Evolutionary conservation across 2,329 filamentous ascomycete genomes (phyloP).

Genomic region (Amphichorda felina): DNA sequence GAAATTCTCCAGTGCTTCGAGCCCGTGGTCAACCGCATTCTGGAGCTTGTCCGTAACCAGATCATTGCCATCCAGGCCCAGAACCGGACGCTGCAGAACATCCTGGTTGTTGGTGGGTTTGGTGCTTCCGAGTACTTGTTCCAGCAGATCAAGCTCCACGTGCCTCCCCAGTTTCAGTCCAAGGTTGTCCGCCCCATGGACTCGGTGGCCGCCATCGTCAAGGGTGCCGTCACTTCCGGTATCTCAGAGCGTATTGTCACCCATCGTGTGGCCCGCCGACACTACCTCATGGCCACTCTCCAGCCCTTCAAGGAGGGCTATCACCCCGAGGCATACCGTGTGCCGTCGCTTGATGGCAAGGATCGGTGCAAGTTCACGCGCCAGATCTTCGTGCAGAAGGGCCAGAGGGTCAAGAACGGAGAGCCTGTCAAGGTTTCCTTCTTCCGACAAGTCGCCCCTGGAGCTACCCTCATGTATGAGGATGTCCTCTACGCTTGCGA

Average conservation of each 20-base stretch:
- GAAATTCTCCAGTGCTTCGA: constrained; percentile 99
- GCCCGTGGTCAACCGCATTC: constrained; percentile 91
- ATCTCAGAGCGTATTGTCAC: constrained; percentile 96
- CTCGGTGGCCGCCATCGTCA: constrained; percentile 95
- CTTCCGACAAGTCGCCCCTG: constrained; percentile 94
- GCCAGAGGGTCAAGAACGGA: constrained; percentile 97
- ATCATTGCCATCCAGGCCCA: constrained; percentile 98
- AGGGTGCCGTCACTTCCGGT: constrained; percentile 93
- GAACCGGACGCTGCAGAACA: constrained; percentile 88
- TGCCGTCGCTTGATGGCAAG: constrained; percentile 91
- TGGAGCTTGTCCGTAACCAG: constrained; percentile 93
- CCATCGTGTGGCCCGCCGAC: constrained; percentile 88
- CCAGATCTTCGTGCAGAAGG: constrained; percentile 98
- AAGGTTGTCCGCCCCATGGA: constrained; percentile 99
- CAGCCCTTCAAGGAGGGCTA: constrained; percentile 99
- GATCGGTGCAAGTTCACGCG: constrained; percentile 97
- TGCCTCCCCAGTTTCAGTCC: constrained; percentile 94
- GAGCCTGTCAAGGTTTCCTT: constrained; percentile 98
- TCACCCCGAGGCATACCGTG: constrained; percentile 95
- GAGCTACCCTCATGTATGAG: constrained; percentile 98
- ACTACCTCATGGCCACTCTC: constrained; percentile 98
- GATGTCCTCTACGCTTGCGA: constrained; percentile 97
- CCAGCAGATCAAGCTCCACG: constrained; percentile 98
- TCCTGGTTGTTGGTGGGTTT: constrained; percentile 94
- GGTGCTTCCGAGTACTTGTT: constrained; percentile 98